Evolutionary conservation across 2,329 filamentous ascomycete species (phyloP).

Genomic region (Trichoderma sp.): DNA sequence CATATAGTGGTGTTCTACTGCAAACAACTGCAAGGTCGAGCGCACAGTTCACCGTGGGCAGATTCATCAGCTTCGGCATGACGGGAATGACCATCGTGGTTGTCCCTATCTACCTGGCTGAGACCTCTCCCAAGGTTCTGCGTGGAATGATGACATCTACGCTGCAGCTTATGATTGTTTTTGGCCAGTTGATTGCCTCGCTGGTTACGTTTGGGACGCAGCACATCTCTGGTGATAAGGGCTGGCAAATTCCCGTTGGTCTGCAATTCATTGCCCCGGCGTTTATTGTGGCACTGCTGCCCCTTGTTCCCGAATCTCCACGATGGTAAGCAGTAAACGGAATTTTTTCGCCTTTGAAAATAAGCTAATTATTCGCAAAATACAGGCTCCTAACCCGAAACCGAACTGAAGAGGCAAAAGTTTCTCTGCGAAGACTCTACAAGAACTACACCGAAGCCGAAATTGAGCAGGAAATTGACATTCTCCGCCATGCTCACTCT

Average conservation of each 20-base stretch:
- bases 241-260: slow-evolving; percentile 46
- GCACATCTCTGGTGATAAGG: slow-evolving; percentile 22
- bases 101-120: slow-evolving; percentile 33
- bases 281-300: slow-evolving; percentile 35
- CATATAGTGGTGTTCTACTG: slow-evolving; percentile 30
- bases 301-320: slow-evolving; percentile 45
- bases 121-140: slow-evolving; percentile 28
- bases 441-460: slow-evolving; percentile 30
- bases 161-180: slow-evolving; percentile 31
- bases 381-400: slow-evolving; percentile 35
- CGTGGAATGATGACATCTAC: slow-evolving; percentile 32
- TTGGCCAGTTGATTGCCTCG: slow-evolving; percentile 29
- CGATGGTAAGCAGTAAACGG: slow-evolving; percentile 35
- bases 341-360: no score
- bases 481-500: slow-evolving; percentile 23
- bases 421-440: slow-evolving; percentile 34
- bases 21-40: slow-evolving; percentile 31
- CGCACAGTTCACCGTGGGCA: slow-evolving; percentile 33
- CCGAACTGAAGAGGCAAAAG: slow-evolving; percentile 36
- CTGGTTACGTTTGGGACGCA: slow-evolving; percentile 30
- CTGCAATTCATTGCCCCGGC: slow-evolving; percentile 44
- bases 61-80: slow-evolving; percentile 32
- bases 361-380: not conserved
- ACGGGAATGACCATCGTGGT: slow-evolving; percentile 35
- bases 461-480: slow-evolving; percentile 27